phyloP scores from a whole-genome alignment of 176 grass and related monocot genomes.

The Tillandsia leiboldiana region DNA sequence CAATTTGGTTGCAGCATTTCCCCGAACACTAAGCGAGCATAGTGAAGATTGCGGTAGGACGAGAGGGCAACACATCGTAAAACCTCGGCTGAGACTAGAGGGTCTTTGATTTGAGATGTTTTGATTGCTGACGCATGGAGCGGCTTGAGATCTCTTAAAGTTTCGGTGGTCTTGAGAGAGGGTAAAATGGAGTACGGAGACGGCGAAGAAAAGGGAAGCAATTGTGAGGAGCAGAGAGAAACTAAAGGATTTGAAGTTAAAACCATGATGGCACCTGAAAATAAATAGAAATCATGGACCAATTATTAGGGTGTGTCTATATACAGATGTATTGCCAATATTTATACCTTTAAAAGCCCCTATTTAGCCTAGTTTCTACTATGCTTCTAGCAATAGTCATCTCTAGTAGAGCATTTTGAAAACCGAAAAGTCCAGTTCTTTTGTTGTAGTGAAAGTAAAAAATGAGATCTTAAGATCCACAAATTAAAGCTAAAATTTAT shows the following conservation, averaged over 20 bases:
- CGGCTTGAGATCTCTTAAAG: constrained; percentile 16
- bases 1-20: constrained; percentile 31
- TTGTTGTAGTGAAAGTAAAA: too few relatives aligned
- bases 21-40: constrained; percentile 28
- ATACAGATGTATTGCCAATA: too few relatives aligned
- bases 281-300: not conserved
- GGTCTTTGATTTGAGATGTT: constrained; percentile 16
- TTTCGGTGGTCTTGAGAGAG: constrained; percentile 24
- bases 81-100: constrained; percentile 24
- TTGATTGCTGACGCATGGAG: constrained; percentile 36
- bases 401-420: too few relatives aligned
- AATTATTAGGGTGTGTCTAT: too few relatives aligned
- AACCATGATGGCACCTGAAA: constrained; percentile 7
- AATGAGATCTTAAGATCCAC: too few relatives aligned
- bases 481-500: too few relatives aligned
- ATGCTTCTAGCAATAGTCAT: too few relatives aligned
- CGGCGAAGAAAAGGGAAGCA: not conserved
- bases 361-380: too few relatives aligned
- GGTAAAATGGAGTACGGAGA: constrained; percentile 7
- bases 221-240: not conserved
- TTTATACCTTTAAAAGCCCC: too few relatives aligned
- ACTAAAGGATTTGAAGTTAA: constrained; percentile 7
- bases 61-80: constrained; percentile 22
- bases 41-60: constrained; percentile 12
- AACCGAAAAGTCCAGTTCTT: too few relatives aligned